These are phyloP conservation scores for Telfairia occidentalis DNA, from an alignment of 331 rosid species.

Conservation along the genomic window DNA sequence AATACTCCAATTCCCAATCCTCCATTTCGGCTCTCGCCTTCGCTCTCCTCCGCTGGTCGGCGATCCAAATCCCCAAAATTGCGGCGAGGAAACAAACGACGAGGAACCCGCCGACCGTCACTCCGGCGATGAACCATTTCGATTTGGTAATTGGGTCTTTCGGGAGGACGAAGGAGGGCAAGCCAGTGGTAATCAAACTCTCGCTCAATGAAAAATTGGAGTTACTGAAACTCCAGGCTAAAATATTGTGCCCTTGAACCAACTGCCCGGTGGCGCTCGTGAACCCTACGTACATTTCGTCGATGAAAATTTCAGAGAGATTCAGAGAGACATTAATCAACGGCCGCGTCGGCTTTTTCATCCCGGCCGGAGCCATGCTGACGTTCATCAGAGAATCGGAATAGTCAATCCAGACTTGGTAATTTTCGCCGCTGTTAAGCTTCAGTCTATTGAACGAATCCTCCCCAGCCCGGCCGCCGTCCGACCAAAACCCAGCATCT, in stretches of 20 bases:
- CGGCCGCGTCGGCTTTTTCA: slow-evolving; percentile 29
- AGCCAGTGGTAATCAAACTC: slow-evolving; percentile 35
- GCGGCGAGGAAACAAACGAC: slow-evolving; percentile 14
- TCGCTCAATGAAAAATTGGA: slow-evolving; percentile 51
- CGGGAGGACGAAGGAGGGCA: slow-evolving; percentile 47
- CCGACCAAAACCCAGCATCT: slow-evolving; percentile 45
- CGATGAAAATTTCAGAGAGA: slow-evolving; percentile 42
- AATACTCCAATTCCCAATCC: slow-evolving; percentile 60
- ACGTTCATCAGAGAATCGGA: slow-evolving; percentile 32
- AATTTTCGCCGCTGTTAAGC: slow-evolving; percentile 42
- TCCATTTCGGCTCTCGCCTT: slow-evolving; percentile 24
- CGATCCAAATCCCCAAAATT: slow-evolving; percentile 10
- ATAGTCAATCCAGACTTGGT: slow-evolving; percentile 57
- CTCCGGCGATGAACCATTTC: slow-evolving; percentile 24
- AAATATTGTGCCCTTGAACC: slow-evolving; percentile 36
- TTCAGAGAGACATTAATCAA: slow-evolving; percentile 35
- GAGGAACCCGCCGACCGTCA: slow-evolving; percentile 13
- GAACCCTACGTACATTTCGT: slow-evolving; percentile 49
- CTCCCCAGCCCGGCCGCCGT: not conserved
- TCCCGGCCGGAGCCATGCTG: slow-evolving; percentile 41
- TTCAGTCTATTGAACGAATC: slow-evolving; percentile 19
- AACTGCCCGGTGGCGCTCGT: slow-evolving; percentile 35
- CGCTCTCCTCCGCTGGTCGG: slow-evolving; percentile 18
- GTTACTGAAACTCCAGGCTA: slow-evolving; percentile 68
- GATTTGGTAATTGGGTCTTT: slow-evolving; percentile 22